These are phyloP conservation scores for Fomitopsis serialis DNA, from an alignment of 768 basidiomycete genomes.

Conservation along the genomic window DNA sequence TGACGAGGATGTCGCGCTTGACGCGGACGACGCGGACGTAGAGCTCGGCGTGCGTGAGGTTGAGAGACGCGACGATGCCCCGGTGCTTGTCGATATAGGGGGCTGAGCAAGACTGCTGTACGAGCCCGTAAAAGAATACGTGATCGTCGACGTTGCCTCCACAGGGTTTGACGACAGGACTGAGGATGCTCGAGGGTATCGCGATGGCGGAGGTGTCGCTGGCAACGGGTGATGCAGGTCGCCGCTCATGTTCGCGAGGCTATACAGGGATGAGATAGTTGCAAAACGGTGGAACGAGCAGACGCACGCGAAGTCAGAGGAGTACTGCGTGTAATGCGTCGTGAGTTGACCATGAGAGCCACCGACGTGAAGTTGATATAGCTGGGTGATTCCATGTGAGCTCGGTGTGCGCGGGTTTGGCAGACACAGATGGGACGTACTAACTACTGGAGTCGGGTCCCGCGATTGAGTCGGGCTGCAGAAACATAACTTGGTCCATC, in stretches of 20 bases:
- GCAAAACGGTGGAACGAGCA: conserved; percentile 2
- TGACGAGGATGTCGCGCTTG: neutral
- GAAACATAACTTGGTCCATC: neutral
- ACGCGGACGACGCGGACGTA: neutral
- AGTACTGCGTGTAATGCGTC: conserved; percentile 25
- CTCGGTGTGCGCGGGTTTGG: neutral
- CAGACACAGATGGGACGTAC: conserved; percentile 32
- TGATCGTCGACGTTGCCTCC: conserved; percentile 25
- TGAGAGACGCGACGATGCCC: neutral
- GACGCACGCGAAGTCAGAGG: conserved; percentile 52
- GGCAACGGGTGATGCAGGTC: conserved; percentile 45
- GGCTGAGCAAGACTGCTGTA: neutral
- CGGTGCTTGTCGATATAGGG: neutral
- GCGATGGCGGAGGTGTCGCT: conserved; percentile 42
- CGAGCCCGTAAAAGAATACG: neutral
- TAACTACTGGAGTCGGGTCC: conserved; percentile 55
- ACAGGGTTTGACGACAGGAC: conserved; percentile 12
- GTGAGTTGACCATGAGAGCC: conserved; percentile 22
- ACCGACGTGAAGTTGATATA: conserved; percentile 54
- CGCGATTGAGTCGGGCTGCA: conserved; percentile 48
- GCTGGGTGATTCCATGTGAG: conserved; percentile 28
- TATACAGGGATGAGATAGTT: conserved; percentile 20
- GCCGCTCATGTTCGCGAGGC: conserved; percentile 56
- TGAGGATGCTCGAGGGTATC: conserved; percentile 29
- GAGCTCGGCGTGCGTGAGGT: conserved; percentile 1